phyloP scores from a whole-genome alignment of 2,329 filamentous ascomycete species.

The Dichotomopilus funicola region DNA sequence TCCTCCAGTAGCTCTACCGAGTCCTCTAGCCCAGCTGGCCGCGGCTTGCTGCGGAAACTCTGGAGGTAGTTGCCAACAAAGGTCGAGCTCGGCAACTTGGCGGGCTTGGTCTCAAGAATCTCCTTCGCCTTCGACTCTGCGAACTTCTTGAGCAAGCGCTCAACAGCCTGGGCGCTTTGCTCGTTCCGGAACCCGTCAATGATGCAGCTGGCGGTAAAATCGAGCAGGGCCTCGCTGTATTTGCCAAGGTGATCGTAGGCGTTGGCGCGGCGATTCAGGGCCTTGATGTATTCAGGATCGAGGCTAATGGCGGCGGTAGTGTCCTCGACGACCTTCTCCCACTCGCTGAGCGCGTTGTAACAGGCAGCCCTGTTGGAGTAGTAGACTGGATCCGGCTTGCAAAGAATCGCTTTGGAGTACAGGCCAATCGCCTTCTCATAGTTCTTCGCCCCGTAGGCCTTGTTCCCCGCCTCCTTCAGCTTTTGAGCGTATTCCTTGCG shows the following conservation, averaged over 20 bases:
- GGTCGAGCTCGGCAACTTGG: conserved; percentile 88
- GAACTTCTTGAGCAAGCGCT: conserved; percentile 91
- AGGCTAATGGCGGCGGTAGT: conserved; percentile 91
- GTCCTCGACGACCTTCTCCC: conserved; percentile 95
- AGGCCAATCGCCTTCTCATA: conserved; percentile 91
- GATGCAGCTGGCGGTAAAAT: conserved; percentile 98
- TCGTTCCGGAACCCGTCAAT: conserved; percentile 97
- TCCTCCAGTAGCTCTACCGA: conserved; percentile 68
- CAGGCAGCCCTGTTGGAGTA: conserved; percentile 98
- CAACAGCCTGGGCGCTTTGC: conserved; percentile 78
- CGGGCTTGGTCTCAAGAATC: conserved; percentile 76
- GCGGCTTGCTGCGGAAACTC: conserved; percentile 82
- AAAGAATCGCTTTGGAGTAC: conserved; percentile 92
- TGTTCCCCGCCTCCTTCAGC: conserved; percentile 92
- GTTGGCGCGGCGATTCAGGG: conserved; percentile 90
- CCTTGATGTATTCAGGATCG: conserved; percentile 95
- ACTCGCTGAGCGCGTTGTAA: conserved; percentile 87
- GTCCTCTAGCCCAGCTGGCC: conserved; percentile 77
- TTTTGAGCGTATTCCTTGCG: conserved; percentile 83
- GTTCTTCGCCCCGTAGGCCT: conserved; percentile 89
- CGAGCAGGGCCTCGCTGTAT: conserved; percentile 89
- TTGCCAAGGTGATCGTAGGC: conserved; percentile 90
- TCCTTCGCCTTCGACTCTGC: conserved; percentile 89
- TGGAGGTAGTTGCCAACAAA: conserved; percentile 99
- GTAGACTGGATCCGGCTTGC: conserved; percentile 95